Evolutionary conservation across 2,329 filamentous ascomycete genomes (phyloP).

Genomic region (Aspergillus fumigatus): DNA sequence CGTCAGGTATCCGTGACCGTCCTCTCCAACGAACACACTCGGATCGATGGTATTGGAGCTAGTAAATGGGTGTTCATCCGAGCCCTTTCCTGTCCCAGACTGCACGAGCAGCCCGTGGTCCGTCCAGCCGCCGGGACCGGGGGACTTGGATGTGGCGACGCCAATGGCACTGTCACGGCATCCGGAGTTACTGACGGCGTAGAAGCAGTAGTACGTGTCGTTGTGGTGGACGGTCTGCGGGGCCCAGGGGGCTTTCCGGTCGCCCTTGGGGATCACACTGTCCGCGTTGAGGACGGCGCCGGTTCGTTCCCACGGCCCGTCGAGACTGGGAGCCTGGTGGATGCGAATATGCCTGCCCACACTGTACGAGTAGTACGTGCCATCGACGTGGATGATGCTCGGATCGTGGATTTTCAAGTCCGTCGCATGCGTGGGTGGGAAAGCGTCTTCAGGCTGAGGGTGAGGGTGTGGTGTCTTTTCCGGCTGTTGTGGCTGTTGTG

Average conservation of each 20-base stretch:
- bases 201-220: constrained; percentile 60
- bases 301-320: constrained; percentile 28
- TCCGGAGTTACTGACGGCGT: constrained; percentile 59
- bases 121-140: constrained; percentile 30
- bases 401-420: constrained; percentile 30
- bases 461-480: neutral
- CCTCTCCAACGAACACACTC: constrained; percentile 43
- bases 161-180: constrained; percentile 61
- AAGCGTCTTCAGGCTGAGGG: neutral
- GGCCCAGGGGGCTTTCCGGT: constrained; percentile 44
- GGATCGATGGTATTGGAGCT: constrained; percentile 59
- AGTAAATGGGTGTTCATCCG: constrained; percentile 30
- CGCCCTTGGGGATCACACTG: constrained; percentile 31
- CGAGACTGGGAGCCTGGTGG: constrained; percentile 23
- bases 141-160: constrained; percentile 45
- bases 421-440: constrained; percentile 7
- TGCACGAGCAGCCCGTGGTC: constrained; percentile 35
- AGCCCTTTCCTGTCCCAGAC: constrained; percentile 27
- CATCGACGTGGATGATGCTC: constrained; percentile 24
- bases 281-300: constrained; percentile 26
- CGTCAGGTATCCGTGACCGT: constrained; percentile 45
- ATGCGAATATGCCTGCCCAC: constrained; percentile 30
- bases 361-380: constrained; percentile 30
- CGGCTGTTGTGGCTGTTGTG: neutral
- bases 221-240: constrained; percentile 58